Conservation (phyloP, 441 rosid genomes). For the Daphne laureola region DNA sequence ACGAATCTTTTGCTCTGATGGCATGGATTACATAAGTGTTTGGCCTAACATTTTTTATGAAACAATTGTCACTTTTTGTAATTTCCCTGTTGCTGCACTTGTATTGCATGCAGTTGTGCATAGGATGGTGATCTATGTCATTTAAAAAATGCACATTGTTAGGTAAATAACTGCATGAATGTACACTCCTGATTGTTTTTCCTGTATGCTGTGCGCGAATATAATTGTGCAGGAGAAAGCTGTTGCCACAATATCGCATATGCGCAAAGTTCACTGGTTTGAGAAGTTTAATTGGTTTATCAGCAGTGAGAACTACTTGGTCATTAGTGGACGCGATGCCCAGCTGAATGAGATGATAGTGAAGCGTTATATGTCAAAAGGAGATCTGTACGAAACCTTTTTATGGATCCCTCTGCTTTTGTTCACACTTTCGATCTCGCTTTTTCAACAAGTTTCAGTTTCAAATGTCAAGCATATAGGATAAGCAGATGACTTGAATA, state of each 20-base stretch:
- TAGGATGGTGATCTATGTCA: neutral
- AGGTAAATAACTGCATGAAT: too few species aligned
- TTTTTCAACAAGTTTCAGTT: neutral
- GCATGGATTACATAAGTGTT: too few species aligned
- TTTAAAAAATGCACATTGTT: neutral
- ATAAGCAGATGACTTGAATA: too few species aligned
- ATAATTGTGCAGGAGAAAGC: conserved; percentile 58
- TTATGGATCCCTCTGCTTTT: neutral
- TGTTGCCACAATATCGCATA: conserved; percentile 83
- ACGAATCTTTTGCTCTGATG: too few species aligned
- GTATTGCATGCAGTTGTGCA: too few species aligned
- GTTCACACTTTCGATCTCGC: too few species aligned
- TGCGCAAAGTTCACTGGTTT: conserved; percentile 98
- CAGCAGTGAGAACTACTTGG: conserved; percentile 89
- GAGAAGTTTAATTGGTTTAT: conserved; percentile 98
- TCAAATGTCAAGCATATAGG: neutral
- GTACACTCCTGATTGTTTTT: neutral
- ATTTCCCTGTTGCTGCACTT: neutral
- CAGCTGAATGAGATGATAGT: conserved; percentile 98
- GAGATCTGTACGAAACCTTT: conserved; percentile 73
- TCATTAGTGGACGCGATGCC: conserved; percentile 95
- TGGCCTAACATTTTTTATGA: neutral
- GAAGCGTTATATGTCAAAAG: conserved; percentile 98
- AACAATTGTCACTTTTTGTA: neutral
- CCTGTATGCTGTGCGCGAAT: conserved; percentile 8